Percentiles rank a stretch among this genome's conserved stretches.
phyloP scores from a whole-genome alignment of 1,139 yeast species.

The Kodamaea alishanica region DNA sequence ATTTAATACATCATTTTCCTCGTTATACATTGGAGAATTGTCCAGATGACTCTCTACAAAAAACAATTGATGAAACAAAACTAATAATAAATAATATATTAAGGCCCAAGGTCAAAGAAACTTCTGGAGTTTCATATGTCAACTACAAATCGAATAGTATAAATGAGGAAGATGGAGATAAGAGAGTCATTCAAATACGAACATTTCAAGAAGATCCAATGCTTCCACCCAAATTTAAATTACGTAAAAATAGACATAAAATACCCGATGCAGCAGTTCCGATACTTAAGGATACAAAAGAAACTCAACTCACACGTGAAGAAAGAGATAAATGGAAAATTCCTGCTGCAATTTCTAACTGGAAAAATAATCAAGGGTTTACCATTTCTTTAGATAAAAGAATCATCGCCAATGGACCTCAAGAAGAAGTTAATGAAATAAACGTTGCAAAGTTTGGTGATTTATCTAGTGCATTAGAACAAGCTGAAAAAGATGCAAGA shows the following conservation, averaged over 20 bases:
- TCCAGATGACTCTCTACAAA: slow-evolving; percentile 27
- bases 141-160: slow-evolving; percentile 20
- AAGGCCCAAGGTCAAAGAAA: slow-evolving; percentile 11
- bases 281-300: slow-evolving; percentile 27
- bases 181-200: slow-evolving; percentile 29
- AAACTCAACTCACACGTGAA: slow-evolving; percentile 57
- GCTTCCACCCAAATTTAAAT: slow-evolving; percentile 76
- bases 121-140: slow-evolving; percentile 18
- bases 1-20: slow-evolving; percentile 41
- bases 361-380: slow-evolving; percentile 94
- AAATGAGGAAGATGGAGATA: slow-evolving; percentile 9
- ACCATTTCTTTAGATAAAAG: slow-evolving; percentile 80
- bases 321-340: slow-evolving; percentile 83
- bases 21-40: slow-evolving; percentile 25
- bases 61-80: slow-evolving; percentile 30
- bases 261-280: slow-evolving; percentile 67
- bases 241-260: slow-evolving; percentile 67
- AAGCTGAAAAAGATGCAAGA: slow-evolving; percentile 72
- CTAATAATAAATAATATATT: slow-evolving; percentile 23
- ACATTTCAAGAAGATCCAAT: slow-evolving; percentile 69
- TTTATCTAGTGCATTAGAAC: slow-evolving; percentile 67
- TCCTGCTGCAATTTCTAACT: slow-evolving; percentile 89
- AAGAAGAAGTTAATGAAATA: slow-evolving; percentile 29
- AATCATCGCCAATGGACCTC: slow-evolving; percentile 50
- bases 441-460: slow-evolving; percentile 59